These are phyloP conservation scores for Mycena capillaripes DNA, from an alignment of 768 basidiomycete species.

Conservation along the genomic window DNA sequence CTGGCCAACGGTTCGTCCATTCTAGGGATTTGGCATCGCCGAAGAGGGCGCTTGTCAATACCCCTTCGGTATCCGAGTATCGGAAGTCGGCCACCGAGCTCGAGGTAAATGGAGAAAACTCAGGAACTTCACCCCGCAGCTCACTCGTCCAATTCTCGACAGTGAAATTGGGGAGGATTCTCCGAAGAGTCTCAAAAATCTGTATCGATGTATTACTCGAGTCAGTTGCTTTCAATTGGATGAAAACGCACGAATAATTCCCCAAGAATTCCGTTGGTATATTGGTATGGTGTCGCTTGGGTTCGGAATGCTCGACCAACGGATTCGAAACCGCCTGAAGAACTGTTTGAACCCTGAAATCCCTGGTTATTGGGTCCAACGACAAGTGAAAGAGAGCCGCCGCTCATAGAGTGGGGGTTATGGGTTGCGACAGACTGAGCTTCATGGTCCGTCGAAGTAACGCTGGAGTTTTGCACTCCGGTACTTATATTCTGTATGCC, in stretches of 20 bases:
- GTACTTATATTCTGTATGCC: neutral
- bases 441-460: neutral
- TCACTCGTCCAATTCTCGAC: slow-evolving; percentile 45
- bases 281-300: neutral
- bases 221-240: neutral
- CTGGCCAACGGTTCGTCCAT: slow-evolving; percentile 41
- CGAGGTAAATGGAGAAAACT: slow-evolving; percentile 32
- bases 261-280: slow-evolving; percentile 10
- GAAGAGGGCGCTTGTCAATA: slow-evolving; percentile 36
- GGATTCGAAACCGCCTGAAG: neutral
- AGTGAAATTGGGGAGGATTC: slow-evolving; percentile 35
- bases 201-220: neutral
- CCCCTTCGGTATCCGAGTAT: slow-evolving; percentile 39
- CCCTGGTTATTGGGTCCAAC: too few relatives aligned
- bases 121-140: slow-evolving; percentile 34
- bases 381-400: neutral
- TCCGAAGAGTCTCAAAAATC: neutral
- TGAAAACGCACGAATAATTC: slow-evolving; percentile 13
- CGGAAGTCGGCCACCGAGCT: slow-evolving; percentile 40
- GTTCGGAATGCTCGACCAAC: neutral
- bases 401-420: neutral
- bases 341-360: neutral
- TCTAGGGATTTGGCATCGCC: slow-evolving; percentile 25
- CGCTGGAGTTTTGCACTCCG: neutral
- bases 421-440: neutral